phyloP scores from a whole-genome alignment of 148 eudicot species.

The Rhododendron henanense region DNA sequence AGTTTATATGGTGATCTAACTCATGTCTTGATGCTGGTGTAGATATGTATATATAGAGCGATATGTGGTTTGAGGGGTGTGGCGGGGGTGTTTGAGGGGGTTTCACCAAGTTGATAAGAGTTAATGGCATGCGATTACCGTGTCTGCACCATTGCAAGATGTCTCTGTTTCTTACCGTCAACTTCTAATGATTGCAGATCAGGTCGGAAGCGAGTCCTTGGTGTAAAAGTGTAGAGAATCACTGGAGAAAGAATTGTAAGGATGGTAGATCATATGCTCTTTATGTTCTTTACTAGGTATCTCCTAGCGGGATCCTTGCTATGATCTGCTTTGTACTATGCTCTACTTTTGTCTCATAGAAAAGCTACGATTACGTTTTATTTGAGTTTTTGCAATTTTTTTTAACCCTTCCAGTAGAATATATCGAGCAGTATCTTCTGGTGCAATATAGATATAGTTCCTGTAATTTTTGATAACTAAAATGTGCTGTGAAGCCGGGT shows the following conservation, averaged over 20 bases:
- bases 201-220: constrained; percentile 11
- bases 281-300: constrained; percentile 13
- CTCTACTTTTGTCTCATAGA: constrained; percentile 51
- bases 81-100: background rate
- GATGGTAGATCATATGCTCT: constrained; percentile 29
- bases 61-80: background rate
- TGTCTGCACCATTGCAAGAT: background rate
- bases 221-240: constrained; percentile 10
- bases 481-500: background rate
- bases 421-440: constrained; percentile 8
- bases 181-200: constrained; percentile 27
- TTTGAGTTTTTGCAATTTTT: background rate
- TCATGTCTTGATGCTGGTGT: background rate
- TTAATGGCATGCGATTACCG: background rate
- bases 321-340: constrained; percentile 49
- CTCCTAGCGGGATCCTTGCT: constrained; percentile 18
- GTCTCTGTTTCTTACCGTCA: background rate
- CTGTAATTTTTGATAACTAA: background rate
- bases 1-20: background rate
- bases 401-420: constrained; percentile 12
- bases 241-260: constrained; percentile 18
- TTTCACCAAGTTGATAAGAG: background rate
- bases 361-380: constrained; percentile 20
- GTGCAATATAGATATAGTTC: constrained; percentile 2
- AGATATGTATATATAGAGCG: background rate